Base-by-base conservation (phyloP, 306 rosid species). In the Cucumis hystrix region DNA sequence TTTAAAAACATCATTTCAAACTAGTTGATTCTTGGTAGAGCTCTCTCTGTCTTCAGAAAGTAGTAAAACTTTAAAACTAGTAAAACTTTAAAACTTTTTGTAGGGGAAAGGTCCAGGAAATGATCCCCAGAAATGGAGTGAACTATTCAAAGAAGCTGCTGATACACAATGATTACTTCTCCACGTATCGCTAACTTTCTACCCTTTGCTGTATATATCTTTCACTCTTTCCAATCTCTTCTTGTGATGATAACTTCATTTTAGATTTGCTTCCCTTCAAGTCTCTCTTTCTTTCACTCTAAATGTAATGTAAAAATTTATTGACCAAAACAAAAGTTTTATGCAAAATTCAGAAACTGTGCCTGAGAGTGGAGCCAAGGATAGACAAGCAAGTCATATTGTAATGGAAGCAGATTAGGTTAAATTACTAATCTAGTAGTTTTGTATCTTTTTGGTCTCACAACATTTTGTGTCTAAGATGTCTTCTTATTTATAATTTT, bases 61-160 rank as follows among this genome's bases (percentile, higher is more conserved):
- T 61, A 13, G 30, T 16, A 6, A 43, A 40, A 7, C 6, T 45
- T 25, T 20, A 58, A 8, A 57, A 57, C 30, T 78, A 13, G 30
- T 16, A 6, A 43, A 40, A 7, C 6, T 45, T 25, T 20, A 58
- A 8, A 57, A 57, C 30, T 78, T 23, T 23, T 51, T 79, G 74
- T 77, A 94, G 98, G 98, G 98, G 35, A 93, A 90, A 75, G 98
- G 98, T 17, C 98, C 98, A 20, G 97, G 88, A 80, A 87, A 80
- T 64, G 95, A 90, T 80, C 76, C 86, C 25, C 82, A 79, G 57
- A 94, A 90, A 79, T 94, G 97, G 97, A 79, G 40, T 73, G 93
- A 91, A 82, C 83, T 92, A 74, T 91, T 94, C 81, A 76, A 81
- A 84, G 79, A 79, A 84, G 79, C 87, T 37, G 92, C 88, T 0